Evolutionary conservation across 2,329 filamentous ascomycete species (phyloP), one percentile per base, ranked within the genome.

Genomic region (Aspergillus jensenii): DNA sequence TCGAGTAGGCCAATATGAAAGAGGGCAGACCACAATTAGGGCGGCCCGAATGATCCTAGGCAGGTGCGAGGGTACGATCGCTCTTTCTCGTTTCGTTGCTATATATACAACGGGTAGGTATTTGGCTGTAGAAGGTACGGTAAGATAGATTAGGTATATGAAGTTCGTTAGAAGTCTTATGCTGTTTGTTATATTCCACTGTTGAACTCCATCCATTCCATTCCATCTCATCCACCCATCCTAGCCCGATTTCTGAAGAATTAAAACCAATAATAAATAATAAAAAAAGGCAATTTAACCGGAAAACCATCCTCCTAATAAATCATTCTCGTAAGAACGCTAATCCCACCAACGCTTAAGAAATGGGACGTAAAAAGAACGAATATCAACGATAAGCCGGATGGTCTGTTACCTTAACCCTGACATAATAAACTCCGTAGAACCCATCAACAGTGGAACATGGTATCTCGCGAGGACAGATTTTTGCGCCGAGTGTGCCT

Each of bases 271-370:
- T 2, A 25, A 19, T 19, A 47, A 45, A 47, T 12, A 43, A 49
- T 19, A 33, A 23, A 19, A 37, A 48, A 25, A 27, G 6, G 21
- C 15, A 53, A 49, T 37, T 43, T 33, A 41, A 25, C n/a, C 37
- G 48, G 19, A 55, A 19, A 46, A 48, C 17, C 43, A 46, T 48
- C 41, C 49, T 37, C 35, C 43, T 43, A 35, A 5, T 39, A 35
- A 48, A 44, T 23, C 27, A 25, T 50, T 55, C 23, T 47, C 33
- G 12, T 27, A 8, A n/a, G 61, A 49, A 49, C 58, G 57, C 61
- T 64, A 51, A 59, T 59, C 62, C 61, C 61, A 56, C 62, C 58
- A 59, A 50, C 61, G 67, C 65, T 65, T 65, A 52, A 60, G 55
- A 60, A 54, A 58, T 57, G 60, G 53, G 53, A 44, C 49, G 50